phyloP scores from a whole-genome alignment of 345 rosid species.

The Rhizophora mangle region DNA sequence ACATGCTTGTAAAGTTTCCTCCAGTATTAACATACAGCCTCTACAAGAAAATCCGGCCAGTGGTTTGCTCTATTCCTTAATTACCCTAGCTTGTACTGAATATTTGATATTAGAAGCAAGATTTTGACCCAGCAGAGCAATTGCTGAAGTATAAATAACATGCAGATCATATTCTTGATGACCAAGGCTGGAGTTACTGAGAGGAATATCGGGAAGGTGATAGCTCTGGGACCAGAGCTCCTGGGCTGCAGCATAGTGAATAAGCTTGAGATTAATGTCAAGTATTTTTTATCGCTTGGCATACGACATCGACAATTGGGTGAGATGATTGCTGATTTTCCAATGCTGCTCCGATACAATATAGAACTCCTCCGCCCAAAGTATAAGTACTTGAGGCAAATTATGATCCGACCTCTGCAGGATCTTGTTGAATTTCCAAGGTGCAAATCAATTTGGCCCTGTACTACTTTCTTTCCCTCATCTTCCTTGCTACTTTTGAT shows the following conservation, averaged over 20 bases:
- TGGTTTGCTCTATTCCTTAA: conserved; percentile 52
- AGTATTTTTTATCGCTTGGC: conserved; percentile 73
- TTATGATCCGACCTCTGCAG: conserved; percentile 77
- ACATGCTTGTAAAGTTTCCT: conserved; percentile 92
- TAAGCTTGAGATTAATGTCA: conserved; percentile 70
- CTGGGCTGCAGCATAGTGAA: conserved; percentile 76
- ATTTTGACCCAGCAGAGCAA: not conserved
- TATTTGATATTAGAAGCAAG: not conserved
- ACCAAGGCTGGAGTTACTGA: conserved; percentile 77
- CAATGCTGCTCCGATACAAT: conserved; percentile 76
- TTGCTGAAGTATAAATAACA: conserved; percentile 8
- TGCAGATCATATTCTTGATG: conserved; percentile 77
- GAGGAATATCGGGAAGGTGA: conserved; percentile 70
- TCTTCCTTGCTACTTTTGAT: not conserved
- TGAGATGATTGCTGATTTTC: conserved; percentile 88
- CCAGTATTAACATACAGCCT: conserved; percentile 70
- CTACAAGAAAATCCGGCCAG: conserved; percentile 82
- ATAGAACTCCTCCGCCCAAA: conserved; percentile 71
- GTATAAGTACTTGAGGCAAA: conserved; percentile 71
- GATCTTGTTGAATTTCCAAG: conserved; percentile 89
- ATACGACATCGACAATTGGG: conserved; percentile 58
- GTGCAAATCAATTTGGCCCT: conserved; percentile 25
- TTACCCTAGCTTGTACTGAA: conserved; percentile 4
- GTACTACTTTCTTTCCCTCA: not conserved
- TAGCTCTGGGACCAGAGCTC: conserved; percentile 82